Base-by-base conservation (phyloP, 2,329 filamentous ascomycete species). In the Colletotrichum siamense region DNA sequence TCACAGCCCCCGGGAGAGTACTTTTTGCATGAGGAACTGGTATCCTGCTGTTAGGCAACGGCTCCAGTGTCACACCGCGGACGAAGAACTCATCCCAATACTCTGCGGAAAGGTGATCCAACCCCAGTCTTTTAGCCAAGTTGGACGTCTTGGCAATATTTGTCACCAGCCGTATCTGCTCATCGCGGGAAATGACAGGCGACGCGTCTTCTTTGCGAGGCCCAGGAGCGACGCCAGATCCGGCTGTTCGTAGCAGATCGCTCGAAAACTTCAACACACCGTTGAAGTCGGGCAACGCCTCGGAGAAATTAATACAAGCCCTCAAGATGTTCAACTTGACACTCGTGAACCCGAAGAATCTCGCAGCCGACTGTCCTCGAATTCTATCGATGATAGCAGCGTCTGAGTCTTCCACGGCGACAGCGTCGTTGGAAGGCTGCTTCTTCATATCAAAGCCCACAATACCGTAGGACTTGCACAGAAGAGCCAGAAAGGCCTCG, bases 41-140 rank as follows among this genome's bases (percentile, higher is more conserved):
- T 18, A 90, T 89, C 78, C 91, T 90, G 13, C 90, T 89, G 57
- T 88, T 85, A 12, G 92, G 87, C 49, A 92, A 84, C 28, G 94
- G 88, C 67, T 96, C 91, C 59, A 98, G 87, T 71, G 93, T 91
- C 79, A 98, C 88, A 78, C 92, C 92, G 66, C 97, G 93, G 63
- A 99, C 90, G 10, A 99, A 88, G 80, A 99, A 99, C 81, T 98
- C 95, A 83, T 99, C 97, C 97, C 97, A 99, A 82, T 98, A 99
- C 79, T 97, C 94, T 8, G 95, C 96, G 69, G 92, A 90, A 57
- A 96, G 85, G 72, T 94, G 86, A 7, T 90, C 87, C 32, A 96
- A 86, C 1, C 96, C 96, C 30, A 98, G 85, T 75, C 94, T 93
- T 76, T 91, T 91, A 1, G 95, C 94, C n/a, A 97, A 91, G 36